Conservation (phyloP, 2,329 filamentous ascomycete species). For the Colletotrichum brevisporum region DNA sequence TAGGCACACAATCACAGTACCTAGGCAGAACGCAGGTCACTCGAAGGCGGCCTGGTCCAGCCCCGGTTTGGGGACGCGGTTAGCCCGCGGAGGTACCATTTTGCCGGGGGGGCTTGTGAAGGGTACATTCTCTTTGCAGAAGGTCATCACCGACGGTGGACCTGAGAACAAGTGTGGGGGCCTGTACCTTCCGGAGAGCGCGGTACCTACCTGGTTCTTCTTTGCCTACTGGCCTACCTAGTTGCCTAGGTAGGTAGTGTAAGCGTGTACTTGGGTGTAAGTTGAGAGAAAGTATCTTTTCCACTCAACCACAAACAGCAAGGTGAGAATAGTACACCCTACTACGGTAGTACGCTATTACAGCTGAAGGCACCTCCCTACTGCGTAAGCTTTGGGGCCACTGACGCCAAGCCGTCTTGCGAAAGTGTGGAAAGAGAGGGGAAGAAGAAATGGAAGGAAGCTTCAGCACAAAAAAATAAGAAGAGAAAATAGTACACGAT, state of each 20-base stretch:
- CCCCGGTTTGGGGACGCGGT: conserved; percentile 3
- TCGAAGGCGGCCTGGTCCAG: conserved; percentile 4
- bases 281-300: not conserved
- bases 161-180: conserved; percentile 16
- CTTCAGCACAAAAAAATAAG: not conserved
- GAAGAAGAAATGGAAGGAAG: no score
- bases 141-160: conserved; percentile 20
- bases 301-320: conserved; percentile 19
- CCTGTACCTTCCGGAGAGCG: not conserved
- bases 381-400: conserved; percentile 28
- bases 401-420: conserved; percentile 21
- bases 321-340: not conserved
- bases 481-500: not conserved
- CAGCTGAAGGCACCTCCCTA: conserved; percentile 13
- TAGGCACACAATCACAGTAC: not conserved
- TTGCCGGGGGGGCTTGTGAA: not conserved
- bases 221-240: not conserved
- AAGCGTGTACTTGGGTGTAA: not conserved
- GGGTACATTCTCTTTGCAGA: not conserved
- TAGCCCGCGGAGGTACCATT: not conserved
- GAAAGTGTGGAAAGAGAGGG: conserved; percentile 1
- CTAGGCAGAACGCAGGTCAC: not conserved
- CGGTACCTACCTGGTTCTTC: no score
- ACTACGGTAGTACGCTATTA: not conserved
- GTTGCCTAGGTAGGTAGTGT: not conserved